Evolutionary conservation across 345 rosid species (phyloP), one percentile per base, ranked within the genome.

Genomic region (Carallia pectinifolia): DNA sequence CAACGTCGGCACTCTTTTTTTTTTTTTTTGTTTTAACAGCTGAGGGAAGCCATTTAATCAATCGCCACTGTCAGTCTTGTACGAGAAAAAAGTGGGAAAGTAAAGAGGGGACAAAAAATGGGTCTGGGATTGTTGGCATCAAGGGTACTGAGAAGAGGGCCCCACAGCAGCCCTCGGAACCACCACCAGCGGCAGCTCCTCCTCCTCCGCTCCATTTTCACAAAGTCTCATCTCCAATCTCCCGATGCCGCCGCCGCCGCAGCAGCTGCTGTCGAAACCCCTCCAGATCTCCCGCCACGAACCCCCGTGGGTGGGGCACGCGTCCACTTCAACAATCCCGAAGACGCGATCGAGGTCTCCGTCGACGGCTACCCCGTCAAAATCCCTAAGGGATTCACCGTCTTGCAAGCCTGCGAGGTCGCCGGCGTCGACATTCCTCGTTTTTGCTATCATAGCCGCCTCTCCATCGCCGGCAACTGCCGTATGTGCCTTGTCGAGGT

Each of bases 401-500:
- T 95, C 37, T 83, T 92, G 34, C 98, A 92, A 85, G 98, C 97
- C 12, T 92, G 98, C 73, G 98, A 95, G 82, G 87, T 92, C 65
- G 98, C 97, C 7, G 97, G 99, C 29, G 96, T 90, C 13, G 97
- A 95, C 78, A 92, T 95, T 73, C 98, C 99, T 7, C 82, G 98
- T 60, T 92, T 92, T 58, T 95, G 99, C 48, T 95, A 95, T 68
- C 99, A 95, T 69, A 76, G 87, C 66, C 89, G 98, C 5, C 86
- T 95, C 34, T 95, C 98, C 4, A 95, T 95, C 53, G 97, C 99
- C n/a, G 98, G 97, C 0, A 95, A 95, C 67, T 90, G 97, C 67
- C 85, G 99, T 63, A 95, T 95, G 99, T 95, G 99, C 76, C 92
- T 95, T 40, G 98, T 95, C 10, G 99, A 95, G 87, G 99, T 95